These are phyloP conservation scores for Aureobasidium sp. DNA, from an alignment of 2,329 filamentous ascomycete genomes.

Conservation along the genomic window DNA sequence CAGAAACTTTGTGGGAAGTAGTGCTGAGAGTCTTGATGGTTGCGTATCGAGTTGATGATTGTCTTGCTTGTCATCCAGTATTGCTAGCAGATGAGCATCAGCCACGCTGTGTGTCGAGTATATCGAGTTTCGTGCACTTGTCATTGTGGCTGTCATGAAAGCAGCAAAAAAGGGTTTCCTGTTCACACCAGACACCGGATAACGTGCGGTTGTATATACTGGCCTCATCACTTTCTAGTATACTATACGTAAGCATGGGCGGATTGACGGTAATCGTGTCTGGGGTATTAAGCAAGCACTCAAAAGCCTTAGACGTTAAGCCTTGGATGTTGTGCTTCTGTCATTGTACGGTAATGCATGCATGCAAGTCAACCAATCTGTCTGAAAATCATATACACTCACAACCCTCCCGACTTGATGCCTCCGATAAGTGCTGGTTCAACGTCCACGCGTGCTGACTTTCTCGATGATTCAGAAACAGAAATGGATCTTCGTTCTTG, in stretches of 20 bases:
- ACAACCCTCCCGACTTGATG: not conserved
- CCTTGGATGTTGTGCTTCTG: not conserved
- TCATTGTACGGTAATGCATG: not conserved
- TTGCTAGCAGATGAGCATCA: not conserved
- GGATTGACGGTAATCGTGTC: no score
- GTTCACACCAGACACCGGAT: not conserved
- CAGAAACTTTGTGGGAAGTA: not conserved
- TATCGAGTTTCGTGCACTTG: not conserved
- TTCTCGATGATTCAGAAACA: not conserved
- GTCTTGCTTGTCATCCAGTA: not conserved
- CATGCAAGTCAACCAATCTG: not conserved
- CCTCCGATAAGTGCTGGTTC: not conserved
- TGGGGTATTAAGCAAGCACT: not conserved
- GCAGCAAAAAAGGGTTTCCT: not conserved
- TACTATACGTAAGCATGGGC: not conserved
- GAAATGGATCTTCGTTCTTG: no score
- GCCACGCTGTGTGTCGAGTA: not conserved
- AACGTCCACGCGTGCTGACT: no score
- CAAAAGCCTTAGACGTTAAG: not conserved
- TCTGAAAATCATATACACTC: not conserved
- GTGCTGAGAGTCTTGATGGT: not conserved
- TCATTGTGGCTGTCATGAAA: not conserved
- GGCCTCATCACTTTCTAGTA: not conserved
- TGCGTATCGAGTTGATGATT: not conserved
- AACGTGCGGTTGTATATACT: no score